phyloP scores from a whole-genome alignment of 257 asterid genomes.

The Solanum chmielewskii region DNA sequence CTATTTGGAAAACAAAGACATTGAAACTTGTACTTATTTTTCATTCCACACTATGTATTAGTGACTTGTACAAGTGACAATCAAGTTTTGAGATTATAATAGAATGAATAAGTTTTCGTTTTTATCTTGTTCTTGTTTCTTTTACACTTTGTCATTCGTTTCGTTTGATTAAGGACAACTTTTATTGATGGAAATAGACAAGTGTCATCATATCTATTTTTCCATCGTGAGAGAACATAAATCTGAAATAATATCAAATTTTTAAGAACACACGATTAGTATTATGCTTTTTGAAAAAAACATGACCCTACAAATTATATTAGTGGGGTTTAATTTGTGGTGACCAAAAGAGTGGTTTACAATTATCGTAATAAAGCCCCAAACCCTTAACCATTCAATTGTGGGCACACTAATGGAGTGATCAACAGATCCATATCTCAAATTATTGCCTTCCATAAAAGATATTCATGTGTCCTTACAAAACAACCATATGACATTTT shows the following conservation, averaged over 20 bases:
- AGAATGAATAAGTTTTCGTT: not conserved
- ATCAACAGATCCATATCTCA: not conserved
- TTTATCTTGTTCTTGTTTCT: not conserved
- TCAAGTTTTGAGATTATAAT: no score
- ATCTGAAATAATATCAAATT: not conserved
- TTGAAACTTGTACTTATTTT: not conserved
- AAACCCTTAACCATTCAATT: not conserved
- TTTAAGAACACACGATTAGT: not conserved
- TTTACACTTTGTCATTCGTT: no score
- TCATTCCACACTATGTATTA: not conserved
- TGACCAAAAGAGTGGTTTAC: not conserved
- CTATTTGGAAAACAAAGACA: not conserved
- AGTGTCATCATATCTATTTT: not conserved
- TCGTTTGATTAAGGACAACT: not conserved
- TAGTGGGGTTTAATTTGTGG: not conserved
- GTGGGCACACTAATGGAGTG: not conserved
- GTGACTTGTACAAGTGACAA: not conserved
- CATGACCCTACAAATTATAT: no score
- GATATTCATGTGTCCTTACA: not conserved
- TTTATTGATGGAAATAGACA: not conserved
- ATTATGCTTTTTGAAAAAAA: not conserved
- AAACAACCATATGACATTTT: not conserved
- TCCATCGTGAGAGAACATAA: not conserved
- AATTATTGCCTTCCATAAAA: not conserved
- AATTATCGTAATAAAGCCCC: not conserved